Evolutionary conservation across 495 filamentous ascomycete species (phyloP), one percentile per base, ranked within the genome.

Genomic region (Podospora sp.): DNA sequence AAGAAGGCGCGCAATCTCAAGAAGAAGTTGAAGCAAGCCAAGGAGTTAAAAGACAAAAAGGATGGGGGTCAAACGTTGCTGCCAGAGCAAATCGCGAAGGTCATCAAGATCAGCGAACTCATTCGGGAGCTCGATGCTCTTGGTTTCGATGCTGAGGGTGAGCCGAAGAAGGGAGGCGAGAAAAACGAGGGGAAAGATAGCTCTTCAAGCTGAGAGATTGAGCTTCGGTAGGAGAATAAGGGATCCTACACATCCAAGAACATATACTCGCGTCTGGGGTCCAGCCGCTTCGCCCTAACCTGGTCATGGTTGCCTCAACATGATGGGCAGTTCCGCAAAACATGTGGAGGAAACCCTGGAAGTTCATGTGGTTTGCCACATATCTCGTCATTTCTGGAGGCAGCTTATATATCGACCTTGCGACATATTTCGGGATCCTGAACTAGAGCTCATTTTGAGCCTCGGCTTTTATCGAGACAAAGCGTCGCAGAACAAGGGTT

Each of bases 71-170:
- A 90, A 68, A 80, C 83, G 0, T 77, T 99, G 68, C 81, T 97
- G 16, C 96, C 96, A 0, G 96, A 99, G 78, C 96, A 99, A 80
- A 89, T 98, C 62, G 94, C 93, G 66, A 99, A 99, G 81, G 90
- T 99, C 55, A 95, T 96, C 73, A 96, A 94, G 78, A 96, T 99
- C 73, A 91, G 92, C 60, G 95, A 97, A 79, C 84, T 99, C 21
- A 89, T 97, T 61, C 85, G 93, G 35, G 93, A 98, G 75, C 83
- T 99, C 27, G 92, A 97, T 70, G 82, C 83, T 7, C 80, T 99
- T 29, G 96, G 95, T 0, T 93, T 98, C 66, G 91, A 97, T 76
- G 76, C 78, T 1, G 84, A 86, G 0, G 84, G 82, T 21, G 84
- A 86, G 68, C 79, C 80, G 9, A 82, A 81, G 63, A 58, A 36